Conservation (phyloP, 768 basidiomycete species). For the Pleurotus eryngii region DNA sequence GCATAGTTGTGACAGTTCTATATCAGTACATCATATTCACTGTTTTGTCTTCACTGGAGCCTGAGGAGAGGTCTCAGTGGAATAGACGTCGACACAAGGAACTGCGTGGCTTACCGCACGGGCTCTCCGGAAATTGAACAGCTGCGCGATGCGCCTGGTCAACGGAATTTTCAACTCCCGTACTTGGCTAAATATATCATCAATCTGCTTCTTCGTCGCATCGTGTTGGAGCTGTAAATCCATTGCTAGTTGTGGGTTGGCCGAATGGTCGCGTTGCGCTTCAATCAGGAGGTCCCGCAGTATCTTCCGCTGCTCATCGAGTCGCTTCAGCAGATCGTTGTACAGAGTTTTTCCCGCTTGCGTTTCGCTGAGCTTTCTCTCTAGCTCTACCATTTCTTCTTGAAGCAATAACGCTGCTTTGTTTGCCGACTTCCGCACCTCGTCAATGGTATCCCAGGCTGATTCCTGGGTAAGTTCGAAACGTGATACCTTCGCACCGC, state of each 20-base stretch:
- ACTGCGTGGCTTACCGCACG: background rate
- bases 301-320: conserved; percentile 22
- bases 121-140: conserved; percentile 4
- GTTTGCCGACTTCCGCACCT: background rate
- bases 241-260: background rate
- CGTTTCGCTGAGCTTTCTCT: conserved; percentile 24
- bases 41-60: background rate
- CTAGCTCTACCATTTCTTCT: conserved; percentile 27
- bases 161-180: conserved; percentile 7
- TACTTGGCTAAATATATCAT: conserved; percentile 8
- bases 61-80: background rate
- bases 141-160: background rate
- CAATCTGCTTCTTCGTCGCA: background rate
- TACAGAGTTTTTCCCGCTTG: conserved; percentile 27
- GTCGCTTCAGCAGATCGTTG: conserved; percentile 19
- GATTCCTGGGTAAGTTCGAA: conserved; percentile 17
- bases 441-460: conserved; percentile 26
- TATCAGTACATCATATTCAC: background rate
- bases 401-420: conserved; percentile 21
- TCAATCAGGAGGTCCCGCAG: background rate
- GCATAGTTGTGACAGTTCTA: background rate
- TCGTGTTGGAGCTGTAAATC: conserved; percentile 5
- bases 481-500: conserved; percentile 22
- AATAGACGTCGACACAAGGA: background rate
- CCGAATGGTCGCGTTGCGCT: background rate